Base-by-base conservation (phyloP, 208 protist genomes). In the Phytomonas sp. region DNA sequence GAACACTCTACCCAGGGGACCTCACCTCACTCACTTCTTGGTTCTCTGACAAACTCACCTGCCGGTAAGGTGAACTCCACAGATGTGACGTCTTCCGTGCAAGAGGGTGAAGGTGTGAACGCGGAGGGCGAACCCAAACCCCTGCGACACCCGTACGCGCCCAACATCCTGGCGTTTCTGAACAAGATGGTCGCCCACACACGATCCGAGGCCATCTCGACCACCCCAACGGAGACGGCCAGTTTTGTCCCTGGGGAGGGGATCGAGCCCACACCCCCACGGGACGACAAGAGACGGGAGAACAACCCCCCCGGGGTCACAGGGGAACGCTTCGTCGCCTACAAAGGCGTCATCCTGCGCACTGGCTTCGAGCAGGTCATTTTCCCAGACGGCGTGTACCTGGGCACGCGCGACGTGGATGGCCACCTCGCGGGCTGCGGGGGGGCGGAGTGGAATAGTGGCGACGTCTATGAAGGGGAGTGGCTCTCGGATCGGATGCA, bases 401-500 rank as follows among this genome's bases (percentile, higher is more conserved):
- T 89, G 59, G 89, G 89, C 61, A 91, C 84, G 26, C 69, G 92
- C 12, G 86, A 92, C 68, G 75, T 80, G 30, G 77, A 87, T 33
- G 89, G 86, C 2, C 68, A 73, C 34, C 89, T 93, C 83, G 61
- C 86, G 12, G 91, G 91, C 74, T 87, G 86, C 69, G 91, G 91
- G 16, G 81, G 86, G 49, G 86, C 82, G 10, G 77, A 79, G 30
- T 96, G 88, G 86, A 82, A 82, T 64, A 89, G 77, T 66, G 91
- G 88, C 0, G 91, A 96, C 73, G 79, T 61, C 8, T 96, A 96
- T 75, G 79, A 83, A 26, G 91, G 91, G 4, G 84, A 91, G 75
- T 96, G 88, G 86, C 69, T 83, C 60, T 59, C 89, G 36, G 88
- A 88, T 45, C 64, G 70, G 65, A 89, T 94, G 81, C 76, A 94